Base-by-base conservation (phyloP, 257 asterid genomes). In the Striga asiatica region DNA sequence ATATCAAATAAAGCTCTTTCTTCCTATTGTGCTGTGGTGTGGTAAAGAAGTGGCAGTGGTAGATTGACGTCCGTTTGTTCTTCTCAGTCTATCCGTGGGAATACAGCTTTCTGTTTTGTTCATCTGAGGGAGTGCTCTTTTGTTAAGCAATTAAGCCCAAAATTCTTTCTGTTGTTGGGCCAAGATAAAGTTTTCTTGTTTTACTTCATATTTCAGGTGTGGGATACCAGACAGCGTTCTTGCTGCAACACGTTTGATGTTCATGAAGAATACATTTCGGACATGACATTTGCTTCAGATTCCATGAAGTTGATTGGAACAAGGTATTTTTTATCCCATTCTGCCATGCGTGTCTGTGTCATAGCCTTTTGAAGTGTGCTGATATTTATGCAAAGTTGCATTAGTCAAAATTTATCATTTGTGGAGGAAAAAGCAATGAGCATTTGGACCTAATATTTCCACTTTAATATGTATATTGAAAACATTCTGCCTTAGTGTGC, bases 191-290 rank as follows among this genome's bases (percentile, higher is more conserved):
- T 4, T 20, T 24, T 49, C 27, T 32, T 19, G 27, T 48, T 42
- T 57, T 68, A 13, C 28, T 58, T n/a, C 29, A 5, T 62, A 21
- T 56, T 46, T 56, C 73, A 89, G 96, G 82, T 87, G 11, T 91
- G 97, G 96, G 94, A 87, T 71, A 87, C 93, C 61, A 68, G 98
- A 9, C 95, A 91, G 66, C 83, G 85, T 31, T 75, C 93, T 60
- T 91, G 97, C 76, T 76, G 81, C 73, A 75, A 64, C 76, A 16
- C 96, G 62, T 84, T 75, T 67, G 51, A 66, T 54, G 82, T 70
- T 43, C 98, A 91, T 50, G 86, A 84, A 62, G 98, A 87, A 20
- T 82, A 81, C 73, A 82, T 91, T 66, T 82, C 98, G 58, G 95
- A 91, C 66, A 78, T 91, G 71, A 84, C 89, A 25, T 82, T 77